Percentiles rank a stretch among this genome's conserved stretches.
Evolutionary conservation across 2,329 filamentous ascomycete species (phyloP).

Genomic region (Colletotrichum sublineola): DNA sequence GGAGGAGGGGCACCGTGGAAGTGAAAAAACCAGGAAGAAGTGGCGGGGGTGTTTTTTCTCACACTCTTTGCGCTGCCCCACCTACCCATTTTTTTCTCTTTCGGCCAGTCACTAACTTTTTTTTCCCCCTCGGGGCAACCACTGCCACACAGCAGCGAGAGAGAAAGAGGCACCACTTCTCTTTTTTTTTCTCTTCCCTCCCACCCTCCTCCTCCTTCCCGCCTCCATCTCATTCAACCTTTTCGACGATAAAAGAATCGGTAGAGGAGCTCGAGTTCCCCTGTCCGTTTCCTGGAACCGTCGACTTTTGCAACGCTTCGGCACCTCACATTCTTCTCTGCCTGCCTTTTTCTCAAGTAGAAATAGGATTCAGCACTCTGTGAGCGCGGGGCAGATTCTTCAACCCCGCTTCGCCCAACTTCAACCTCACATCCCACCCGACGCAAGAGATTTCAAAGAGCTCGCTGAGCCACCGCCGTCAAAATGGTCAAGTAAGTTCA

Average conservation of each 20-base stretch:
- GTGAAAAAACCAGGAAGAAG: conserved; percentile 22
- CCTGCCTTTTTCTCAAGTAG: conserved; percentile 41
- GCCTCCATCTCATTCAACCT: conserved; percentile 40
- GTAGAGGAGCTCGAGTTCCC: conserved; percentile 53
- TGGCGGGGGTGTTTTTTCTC: conserved; percentile 48
- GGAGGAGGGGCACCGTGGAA: neutral
- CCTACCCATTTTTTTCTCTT: conserved; percentile 43
- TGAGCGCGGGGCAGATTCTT: conserved; percentile 48
- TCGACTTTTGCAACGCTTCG: conserved; percentile 49
- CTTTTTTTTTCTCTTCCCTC: conserved; percentile 41
- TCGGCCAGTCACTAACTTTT: conserved; percentile 41
- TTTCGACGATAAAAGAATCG: conserved; percentile 55
- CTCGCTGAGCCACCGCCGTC: conserved; percentile 76
- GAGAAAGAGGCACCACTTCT: conserved; percentile 39
- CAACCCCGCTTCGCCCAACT: conserved; percentile 60
- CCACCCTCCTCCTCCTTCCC: conserved; percentile 28
- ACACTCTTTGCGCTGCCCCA: conserved; percentile 44
- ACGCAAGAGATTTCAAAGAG: conserved; percentile 52
- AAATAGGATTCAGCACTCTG: conserved; percentile 40
- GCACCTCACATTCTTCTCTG: conserved; percentile 37
- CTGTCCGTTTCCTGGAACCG: conserved; percentile 55
- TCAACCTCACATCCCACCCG: conserved; percentile 49
- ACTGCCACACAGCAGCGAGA: conserved; percentile 33
- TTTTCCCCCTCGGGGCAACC: conserved; percentile 32
- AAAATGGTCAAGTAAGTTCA: conserved; percentile 99